These are phyloP conservation scores for Trichomonascaceae sp. DNA, from an alignment of 1,139 yeast species.

Conservation along the genomic window DNA sequence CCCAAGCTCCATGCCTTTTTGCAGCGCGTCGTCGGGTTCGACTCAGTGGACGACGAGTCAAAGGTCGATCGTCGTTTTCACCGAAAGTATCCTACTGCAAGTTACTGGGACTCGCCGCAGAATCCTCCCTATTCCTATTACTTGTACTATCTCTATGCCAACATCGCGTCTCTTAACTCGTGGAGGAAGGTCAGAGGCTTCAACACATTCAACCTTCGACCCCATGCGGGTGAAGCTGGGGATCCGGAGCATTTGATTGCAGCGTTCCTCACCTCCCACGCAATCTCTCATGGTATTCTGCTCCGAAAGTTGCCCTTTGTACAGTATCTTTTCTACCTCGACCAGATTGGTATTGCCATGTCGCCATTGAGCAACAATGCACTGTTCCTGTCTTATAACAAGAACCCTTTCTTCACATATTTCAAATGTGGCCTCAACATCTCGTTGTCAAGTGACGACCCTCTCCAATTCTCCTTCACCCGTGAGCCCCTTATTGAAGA, in stretches of 20 bases:
- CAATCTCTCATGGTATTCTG: slow-evolving; percentile 90
- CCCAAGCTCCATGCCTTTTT: slow-evolving; percentile 82
- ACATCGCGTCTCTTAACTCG: slow-evolving; percentile 71
- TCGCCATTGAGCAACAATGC: slow-evolving; percentile 96
- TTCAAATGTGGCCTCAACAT: slow-evolving; percentile 90
- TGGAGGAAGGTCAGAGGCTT: slow-evolving; percentile 63
- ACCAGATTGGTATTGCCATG: slow-evolving; percentile 98
- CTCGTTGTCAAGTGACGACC: slow-evolving; percentile 88
- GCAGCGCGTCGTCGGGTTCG: slow-evolving; percentile 93
- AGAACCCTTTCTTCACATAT: slow-evolving; percentile 80
- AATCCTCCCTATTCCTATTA: slow-evolving; percentile 99
- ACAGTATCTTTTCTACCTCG: slow-evolving; percentile 83
- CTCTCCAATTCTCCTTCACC: slow-evolving; percentile 86
- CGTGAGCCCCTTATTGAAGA: slow-evolving; percentile 97
- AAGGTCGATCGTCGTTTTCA: slow-evolving; percentile 74
- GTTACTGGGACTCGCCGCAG: slow-evolving; percentile 58
- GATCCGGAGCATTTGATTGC: slow-evolving; percentile 94
- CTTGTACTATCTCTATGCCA: slow-evolving; percentile 76
- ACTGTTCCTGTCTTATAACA: slow-evolving; percentile 84
- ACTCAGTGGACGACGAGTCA: slow-evolving; percentile 96
- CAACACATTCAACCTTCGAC: slow-evolving; percentile 85
- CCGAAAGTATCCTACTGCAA: slow-evolving; percentile 71
- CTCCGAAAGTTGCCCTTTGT: slow-evolving; percentile 88
- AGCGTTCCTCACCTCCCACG: slow-evolving; percentile 80
- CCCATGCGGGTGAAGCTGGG: slow-evolving; percentile 99